phyloP scores from a whole-genome alignment of 352 stramenopile genomes.

The Phytopythium litorale region DNA sequence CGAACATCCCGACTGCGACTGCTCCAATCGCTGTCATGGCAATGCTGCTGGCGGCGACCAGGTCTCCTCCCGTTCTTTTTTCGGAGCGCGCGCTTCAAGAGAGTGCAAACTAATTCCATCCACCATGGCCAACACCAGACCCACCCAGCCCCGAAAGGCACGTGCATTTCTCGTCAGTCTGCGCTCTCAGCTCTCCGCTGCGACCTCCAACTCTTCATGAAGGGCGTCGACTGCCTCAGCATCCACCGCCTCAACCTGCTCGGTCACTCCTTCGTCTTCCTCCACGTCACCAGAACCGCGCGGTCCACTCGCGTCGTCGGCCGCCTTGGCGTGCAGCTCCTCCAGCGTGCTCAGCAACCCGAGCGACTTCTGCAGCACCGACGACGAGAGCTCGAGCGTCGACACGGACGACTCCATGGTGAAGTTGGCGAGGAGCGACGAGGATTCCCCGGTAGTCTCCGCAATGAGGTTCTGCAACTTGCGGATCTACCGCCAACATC shows the following conservation, averaged over 20 bases:
- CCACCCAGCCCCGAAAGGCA: neutral
- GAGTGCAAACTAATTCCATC: neutral
- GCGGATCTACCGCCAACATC: conserved; percentile 2
- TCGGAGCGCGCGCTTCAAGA: neutral
- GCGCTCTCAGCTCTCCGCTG: conserved; percentile 1
- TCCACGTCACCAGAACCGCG: conserved; percentile 10
- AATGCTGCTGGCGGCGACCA: neutral
- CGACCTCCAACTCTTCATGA: neutral
- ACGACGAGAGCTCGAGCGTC: conserved; percentile 47
- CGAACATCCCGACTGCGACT: neutral
- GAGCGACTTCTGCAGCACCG: conserved; percentile 56
- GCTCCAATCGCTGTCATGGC: neutral
- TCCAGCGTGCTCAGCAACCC: conserved; percentile 53
- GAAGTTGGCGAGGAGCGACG: conserved; percentile 41
- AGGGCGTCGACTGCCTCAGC: neutral
- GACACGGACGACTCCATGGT: conserved; percentile 48
- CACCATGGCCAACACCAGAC: neutral
- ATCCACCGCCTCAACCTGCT: conserved; percentile 17
- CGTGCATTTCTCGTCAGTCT: neutral
- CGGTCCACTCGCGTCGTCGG: neutral
- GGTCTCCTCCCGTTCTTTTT: neutral
- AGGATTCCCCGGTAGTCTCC: conserved; percentile 13
- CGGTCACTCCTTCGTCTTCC: conserved; percentile 8
- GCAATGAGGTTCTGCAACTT: conserved; percentile 22
- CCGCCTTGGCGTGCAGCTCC: conserved; percentile 1